phyloP scores from a whole-genome alignment of 1,284 basidiomycete species.

The Pascua guehoae region DNA sequence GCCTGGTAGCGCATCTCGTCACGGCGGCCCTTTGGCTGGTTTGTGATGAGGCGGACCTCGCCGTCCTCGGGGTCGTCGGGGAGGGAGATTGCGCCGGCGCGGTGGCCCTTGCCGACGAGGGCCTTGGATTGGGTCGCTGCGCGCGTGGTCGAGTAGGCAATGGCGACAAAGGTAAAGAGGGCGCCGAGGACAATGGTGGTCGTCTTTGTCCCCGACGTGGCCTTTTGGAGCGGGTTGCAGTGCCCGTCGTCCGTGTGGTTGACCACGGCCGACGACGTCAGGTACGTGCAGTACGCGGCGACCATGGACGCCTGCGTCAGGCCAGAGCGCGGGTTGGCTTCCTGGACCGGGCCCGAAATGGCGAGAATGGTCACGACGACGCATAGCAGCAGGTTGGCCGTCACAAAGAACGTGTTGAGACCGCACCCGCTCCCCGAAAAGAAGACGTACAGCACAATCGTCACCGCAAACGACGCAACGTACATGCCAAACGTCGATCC shows the following conservation, averaged over 20 bases:
- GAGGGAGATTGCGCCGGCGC: constrained; percentile 58
- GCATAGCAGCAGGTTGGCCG: constrained; percentile 81
- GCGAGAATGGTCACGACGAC: constrained; percentile 77
- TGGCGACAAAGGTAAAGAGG: constrained; percentile 93
- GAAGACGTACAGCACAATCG: constrained; percentile 84
- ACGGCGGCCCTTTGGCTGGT: constrained; percentile 72
- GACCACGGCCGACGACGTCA: constrained; percentile 88
- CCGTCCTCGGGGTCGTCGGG: constrained; percentile 50
- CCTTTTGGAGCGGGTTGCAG: constrained; percentile 78
- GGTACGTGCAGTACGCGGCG: constrained; percentile 93
- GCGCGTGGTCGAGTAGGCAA: constrained; percentile 93
- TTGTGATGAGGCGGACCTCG: constrained; percentile 67
- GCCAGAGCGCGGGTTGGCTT: constrained; percentile 88
- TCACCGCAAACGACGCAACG: constrained; percentile 73
- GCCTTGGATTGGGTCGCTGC: constrained; percentile 94
- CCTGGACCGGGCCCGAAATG: constrained; percentile 82
- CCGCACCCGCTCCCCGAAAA: constrained; percentile 83
- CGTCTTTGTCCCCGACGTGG: constrained; percentile 64
- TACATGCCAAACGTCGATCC: constrained; percentile 91
- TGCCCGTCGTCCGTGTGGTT: constrained; percentile 74
- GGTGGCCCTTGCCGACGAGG: constrained; percentile 66
- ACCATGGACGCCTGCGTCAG: constrained; percentile 96
- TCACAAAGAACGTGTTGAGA: constrained; percentile 89
- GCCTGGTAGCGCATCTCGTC: constrained; percentile 93
- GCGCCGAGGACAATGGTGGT: constrained; percentile 89